Conservation (phyloP, 768 basidiomycete genomes). For the Podaxis sp. region DNA sequence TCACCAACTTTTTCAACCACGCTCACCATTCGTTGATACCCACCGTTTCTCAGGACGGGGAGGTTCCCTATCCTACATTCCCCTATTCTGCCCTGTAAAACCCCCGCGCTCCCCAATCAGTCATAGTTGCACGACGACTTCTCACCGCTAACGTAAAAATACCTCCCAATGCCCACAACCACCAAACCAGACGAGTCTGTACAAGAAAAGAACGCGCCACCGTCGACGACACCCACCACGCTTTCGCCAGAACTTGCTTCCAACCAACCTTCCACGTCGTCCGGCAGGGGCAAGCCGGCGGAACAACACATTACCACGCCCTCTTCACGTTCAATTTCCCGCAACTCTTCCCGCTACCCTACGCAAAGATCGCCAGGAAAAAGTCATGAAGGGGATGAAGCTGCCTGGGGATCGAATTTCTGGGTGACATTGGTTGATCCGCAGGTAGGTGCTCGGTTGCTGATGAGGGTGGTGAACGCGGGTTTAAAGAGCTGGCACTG, state of each 20-base stretch:
- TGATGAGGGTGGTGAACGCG: neutral
- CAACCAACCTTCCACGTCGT: slow-evolving; percentile 21
- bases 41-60: neutral
- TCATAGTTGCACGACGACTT: neutral
- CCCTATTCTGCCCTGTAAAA: neutral
- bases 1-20: neutral
- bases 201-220: slow-evolving; percentile 6
- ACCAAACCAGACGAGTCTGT: slow-evolving; percentile 7
- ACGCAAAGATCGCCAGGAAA: slow-evolving; percentile 23
- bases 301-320: slow-evolving; percentile 9
- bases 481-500: slow-evolving; percentile 5
- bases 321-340: slow-evolving; percentile 3
- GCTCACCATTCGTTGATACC: neutral
- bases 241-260: slow-evolving; percentile 15
- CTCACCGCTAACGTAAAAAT: neutral
- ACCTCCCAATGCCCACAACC: neutral
- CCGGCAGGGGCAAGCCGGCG: slow-evolving; percentile 20
- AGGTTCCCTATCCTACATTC: neutral
- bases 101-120: neutral
- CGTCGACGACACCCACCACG: slow-evolving; percentile 17
- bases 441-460: slow-evolving; percentile 50
- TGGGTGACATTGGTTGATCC: slow-evolving; percentile 96
- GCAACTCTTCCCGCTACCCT: slow-evolving; percentile 23
- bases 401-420: slow-evolving; percentile 85
- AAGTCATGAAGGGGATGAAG: slow-evolving; percentile 39